These are phyloP conservation scores for Nitzschia sp. DNA, from an alignment of 108 stramenopile species.

Conservation along the genomic window DNA sequence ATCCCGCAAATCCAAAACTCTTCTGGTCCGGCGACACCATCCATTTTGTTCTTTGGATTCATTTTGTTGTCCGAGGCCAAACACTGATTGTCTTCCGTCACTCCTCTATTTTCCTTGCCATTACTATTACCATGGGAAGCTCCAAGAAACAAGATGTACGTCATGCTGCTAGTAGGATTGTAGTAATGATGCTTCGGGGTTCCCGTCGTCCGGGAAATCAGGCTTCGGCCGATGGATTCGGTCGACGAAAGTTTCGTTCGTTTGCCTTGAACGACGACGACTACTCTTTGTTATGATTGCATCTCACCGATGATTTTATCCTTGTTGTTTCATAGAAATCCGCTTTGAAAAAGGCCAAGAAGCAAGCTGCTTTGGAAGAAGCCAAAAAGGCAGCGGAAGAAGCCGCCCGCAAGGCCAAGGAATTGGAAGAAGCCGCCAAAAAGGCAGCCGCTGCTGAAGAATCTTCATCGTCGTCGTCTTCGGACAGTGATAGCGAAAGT, in stretches of 20 bases:
- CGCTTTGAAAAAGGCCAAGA: conserved; percentile 46
- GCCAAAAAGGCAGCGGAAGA: conserved; percentile 44
- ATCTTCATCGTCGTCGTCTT: conserved; percentile 21
- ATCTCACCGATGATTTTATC: background rate
- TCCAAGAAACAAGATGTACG: background rate
- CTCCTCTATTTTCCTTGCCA: too few relatives aligned
- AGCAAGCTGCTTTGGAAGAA: conserved; percentile 29
- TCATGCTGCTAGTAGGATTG: background rate
- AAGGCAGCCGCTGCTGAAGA: conserved; percentile 21
- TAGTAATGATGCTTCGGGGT: too few relatives aligned
- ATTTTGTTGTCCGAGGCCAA: too few relatives aligned
- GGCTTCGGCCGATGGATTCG: background rate
- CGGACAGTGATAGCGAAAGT: conserved; percentile 29
- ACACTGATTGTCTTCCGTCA: too few relatives aligned
- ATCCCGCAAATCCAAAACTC: too few relatives aligned
- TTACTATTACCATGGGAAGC: background rate
- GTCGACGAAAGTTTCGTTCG: background rate
- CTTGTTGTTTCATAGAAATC: conserved; percentile 16
- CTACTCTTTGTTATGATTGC: background rate
- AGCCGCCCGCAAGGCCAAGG: conserved; percentile 41
- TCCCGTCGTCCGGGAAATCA: too few relatives aligned
- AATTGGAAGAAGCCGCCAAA: conserved; percentile 24
- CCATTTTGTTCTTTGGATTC: too few relatives aligned
- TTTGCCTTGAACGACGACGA: background rate
- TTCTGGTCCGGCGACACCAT: too few relatives aligned